Conservation (phyloP, 495 filamentous ascomycete genomes). For the Echria macrotheca region DNA sequence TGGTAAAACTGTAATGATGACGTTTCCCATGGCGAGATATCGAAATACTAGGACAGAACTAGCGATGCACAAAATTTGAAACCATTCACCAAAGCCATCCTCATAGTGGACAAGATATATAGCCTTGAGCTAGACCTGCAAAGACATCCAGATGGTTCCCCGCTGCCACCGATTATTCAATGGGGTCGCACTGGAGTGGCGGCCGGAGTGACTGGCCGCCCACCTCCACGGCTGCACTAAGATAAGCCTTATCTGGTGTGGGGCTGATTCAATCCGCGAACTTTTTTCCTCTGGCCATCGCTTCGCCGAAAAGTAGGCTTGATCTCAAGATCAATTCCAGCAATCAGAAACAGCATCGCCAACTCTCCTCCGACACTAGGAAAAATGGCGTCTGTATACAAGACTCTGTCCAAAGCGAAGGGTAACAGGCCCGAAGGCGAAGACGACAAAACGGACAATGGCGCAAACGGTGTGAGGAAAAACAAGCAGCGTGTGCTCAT, state of each 20-base stretch:
- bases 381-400: conserved; percentile 91
- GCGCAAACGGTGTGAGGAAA: conserved; percentile 45
- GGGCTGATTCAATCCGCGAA: conserved; percentile 12
- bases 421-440: conserved; percentile 35
- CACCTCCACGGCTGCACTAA: conserved; percentile 2
- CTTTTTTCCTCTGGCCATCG: conserved; percentile 21
- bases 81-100: too few relatives aligned
- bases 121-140: conserved; percentile 8
- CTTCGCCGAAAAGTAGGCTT: background rate
- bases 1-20: too few relatives aligned
- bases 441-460: conserved; percentile 33
- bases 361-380: conserved; percentile 1
- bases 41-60: too few relatives aligned
- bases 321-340: background rate
- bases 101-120: too few relatives aligned
- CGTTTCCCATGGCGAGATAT: too few relatives aligned
- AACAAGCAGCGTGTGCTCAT: conserved; percentile 81
- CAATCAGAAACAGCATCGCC: background rate
- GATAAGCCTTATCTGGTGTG: conserved; percentile 27
- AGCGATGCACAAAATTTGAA: too few relatives aligned
- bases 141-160: too few relatives aligned
- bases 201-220: too few relatives aligned
- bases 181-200: too few relatives aligned
- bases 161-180: too few relatives aligned
- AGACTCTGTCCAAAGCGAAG: conserved; percentile 71